These are phyloP conservation scores for Penicillium cataractarum DNA, from an alignment of 495 filamentous ascomycete genomes.

Conservation along the genomic window DNA sequence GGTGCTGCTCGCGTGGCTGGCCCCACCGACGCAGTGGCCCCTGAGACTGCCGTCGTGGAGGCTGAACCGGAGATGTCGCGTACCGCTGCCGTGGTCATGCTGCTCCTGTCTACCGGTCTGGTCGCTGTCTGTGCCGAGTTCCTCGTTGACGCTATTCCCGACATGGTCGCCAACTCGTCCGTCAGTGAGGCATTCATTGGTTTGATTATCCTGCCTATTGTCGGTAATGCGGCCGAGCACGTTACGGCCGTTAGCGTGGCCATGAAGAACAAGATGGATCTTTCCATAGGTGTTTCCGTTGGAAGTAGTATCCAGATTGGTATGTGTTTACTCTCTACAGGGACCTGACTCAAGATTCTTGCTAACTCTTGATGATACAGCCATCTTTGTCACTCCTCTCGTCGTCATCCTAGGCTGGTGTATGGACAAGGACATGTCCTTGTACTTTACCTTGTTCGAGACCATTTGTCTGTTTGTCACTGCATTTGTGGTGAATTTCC, in stretches of 20 bases:
- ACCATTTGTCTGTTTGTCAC: conserved; percentile 85
- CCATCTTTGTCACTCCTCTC: conserved; percentile 86
- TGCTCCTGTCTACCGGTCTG: conserved; percentile 74
- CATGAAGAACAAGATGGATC: conserved; percentile 94
- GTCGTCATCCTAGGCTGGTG: conserved; percentile 90
- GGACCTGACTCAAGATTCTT: neutral
- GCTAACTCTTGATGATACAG: conserved; percentile 48
- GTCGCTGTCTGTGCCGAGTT: conserved; percentile 90
- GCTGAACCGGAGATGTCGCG: conserved; percentile 67
- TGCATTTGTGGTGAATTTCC: conserved; percentile 85
- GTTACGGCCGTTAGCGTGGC: conserved; percentile 88
- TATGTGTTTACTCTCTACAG: conserved; percentile 14
- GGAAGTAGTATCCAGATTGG: conserved; percentile 80
- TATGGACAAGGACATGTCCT: conserved; percentile 77
- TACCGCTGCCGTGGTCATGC: conserved; percentile 70
- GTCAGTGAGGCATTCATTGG: conserved; percentile 83
- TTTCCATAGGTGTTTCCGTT: conserved; percentile 87
- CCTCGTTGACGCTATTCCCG: conserved; percentile 78
- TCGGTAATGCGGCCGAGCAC: conserved; percentile 92
- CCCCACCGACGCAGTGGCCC: conserved; percentile 20
- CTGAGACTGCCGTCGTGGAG: conserved; percentile 44
- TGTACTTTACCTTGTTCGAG: conserved; percentile 93
- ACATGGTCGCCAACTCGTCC: conserved; percentile 63
- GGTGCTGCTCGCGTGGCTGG: conserved; percentile 39
- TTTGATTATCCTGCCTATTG: conserved; percentile 85